Evolutionary conservation across 148 eudicot genomes (phyloP).

Genomic region (Cornus florida): DNA sequence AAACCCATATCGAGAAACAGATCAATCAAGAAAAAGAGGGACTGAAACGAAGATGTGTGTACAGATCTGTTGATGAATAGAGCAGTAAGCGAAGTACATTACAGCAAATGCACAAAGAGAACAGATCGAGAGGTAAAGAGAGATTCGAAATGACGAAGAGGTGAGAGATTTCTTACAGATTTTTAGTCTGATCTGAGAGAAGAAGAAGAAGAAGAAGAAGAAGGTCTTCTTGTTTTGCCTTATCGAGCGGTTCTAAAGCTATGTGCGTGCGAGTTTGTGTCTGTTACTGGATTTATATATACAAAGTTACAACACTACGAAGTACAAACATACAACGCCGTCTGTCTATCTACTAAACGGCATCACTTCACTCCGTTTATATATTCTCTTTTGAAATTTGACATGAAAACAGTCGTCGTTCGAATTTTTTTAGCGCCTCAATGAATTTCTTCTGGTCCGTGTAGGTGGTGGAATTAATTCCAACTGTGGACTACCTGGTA

Average conservation of each 20-base stretch:
- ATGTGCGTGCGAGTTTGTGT: background rate
- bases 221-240: background rate
- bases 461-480: too few species aligned
- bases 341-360: background rate
- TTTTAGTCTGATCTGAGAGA: conserved; percentile 8
- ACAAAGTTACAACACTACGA: background rate
- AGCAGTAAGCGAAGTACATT: background rate
- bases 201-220: background rate
- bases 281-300: conserved; percentile 1
- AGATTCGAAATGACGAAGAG: background rate
- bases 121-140: background rate
- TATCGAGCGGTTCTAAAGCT: conserved; percentile 3
- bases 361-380: background rate
- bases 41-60: background rate
- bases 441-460: too few species aligned
- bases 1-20: background rate
- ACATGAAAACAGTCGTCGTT: background rate
- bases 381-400: background rate
- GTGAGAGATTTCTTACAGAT: conserved; percentile 10
- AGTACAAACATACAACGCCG: background rate
- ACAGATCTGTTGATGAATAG: conserved; percentile 8
- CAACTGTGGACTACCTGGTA: too few species aligned
- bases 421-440: too few species aligned
- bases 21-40: background rate
- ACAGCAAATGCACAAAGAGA: background rate